Evolutionary conservation across 352 stramenopile genomes (phyloP).

Genomic region (Globisporangium iwayamae): DNA sequence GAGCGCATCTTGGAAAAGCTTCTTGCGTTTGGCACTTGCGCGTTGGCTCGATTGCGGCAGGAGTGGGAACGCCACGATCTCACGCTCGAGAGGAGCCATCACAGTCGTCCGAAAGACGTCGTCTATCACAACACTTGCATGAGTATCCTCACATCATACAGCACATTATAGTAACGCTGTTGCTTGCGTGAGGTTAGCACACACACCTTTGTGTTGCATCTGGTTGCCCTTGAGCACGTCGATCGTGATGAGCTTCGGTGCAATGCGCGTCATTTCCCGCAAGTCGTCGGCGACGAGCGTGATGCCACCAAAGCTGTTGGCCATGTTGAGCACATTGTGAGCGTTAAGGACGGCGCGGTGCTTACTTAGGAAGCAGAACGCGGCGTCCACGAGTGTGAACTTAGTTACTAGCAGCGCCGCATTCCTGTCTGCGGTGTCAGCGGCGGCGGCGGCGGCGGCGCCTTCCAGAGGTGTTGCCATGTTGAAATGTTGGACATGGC

Average conservation of each 20-base stretch:
- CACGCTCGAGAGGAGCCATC: slow-evolving; percentile 22
- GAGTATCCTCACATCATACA: background rate
- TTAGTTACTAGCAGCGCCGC: slow-evolving; percentile 23
- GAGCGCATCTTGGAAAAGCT: slow-evolving; percentile 50
- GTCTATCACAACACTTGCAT: slow-evolving; percentile 19
- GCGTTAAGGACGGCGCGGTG: slow-evolving; percentile 39
- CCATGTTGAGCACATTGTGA: slow-evolving; percentile 54
- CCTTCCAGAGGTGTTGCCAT: slow-evolving; percentile 1
- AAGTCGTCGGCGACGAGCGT: slow-evolving; percentile 39
- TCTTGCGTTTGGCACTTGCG: slow-evolving; percentile 51
- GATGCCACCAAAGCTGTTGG: slow-evolving; percentile 46
- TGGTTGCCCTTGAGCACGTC: slow-evolving; percentile 20
- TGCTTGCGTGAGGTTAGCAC: background rate
- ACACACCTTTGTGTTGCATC: slow-evolving; percentile 27
- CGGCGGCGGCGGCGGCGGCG: background rate
- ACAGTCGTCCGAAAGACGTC: slow-evolving; percentile 36
- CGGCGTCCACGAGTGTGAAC: slow-evolving; percentile 65
- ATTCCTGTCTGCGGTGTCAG: background rate
- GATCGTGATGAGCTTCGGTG: slow-evolving; percentile 45
- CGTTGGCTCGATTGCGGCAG: slow-evolving; percentile 55
- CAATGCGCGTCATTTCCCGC: slow-evolving; percentile 35
- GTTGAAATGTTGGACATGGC: background rate
- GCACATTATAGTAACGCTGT: background rate
- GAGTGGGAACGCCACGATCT: slow-evolving; percentile 57
- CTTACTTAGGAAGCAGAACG: slow-evolving; percentile 63